Percentiles rank a stretch among this genome's conserved stretches.
Evolutionary conservation across 2,329 filamentous ascomycete species (phyloP).

Genomic region (Sporothrix phasma): DNA sequence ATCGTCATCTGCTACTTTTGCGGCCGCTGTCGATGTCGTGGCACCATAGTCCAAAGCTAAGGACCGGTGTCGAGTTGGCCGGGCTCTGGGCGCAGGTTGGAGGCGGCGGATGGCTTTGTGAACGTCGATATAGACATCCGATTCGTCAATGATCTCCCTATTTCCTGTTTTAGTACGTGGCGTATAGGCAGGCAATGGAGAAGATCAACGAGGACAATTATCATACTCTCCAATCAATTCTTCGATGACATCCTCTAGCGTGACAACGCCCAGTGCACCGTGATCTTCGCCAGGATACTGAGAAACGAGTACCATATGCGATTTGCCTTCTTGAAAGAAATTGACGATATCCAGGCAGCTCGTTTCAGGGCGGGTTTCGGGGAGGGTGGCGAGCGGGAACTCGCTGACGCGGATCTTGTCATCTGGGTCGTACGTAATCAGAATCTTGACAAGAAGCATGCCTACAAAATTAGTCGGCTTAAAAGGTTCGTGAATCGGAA

Average conservation of each 20-base stretch:
- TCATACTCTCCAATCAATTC: constrained; percentile 92
- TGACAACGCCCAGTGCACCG: constrained; percentile 87
- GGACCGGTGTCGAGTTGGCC: constrained; percentile 37
- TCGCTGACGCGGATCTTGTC: constrained; percentile 79
- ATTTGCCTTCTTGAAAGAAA: constrained; percentile 99
- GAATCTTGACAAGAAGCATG: constrained; percentile 96
- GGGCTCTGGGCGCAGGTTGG: constrained; percentile 70
- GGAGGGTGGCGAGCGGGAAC: constrained; percentile 85
- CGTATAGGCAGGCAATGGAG: background rate
- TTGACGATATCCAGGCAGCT: constrained; percentile 98
- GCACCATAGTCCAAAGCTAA: constrained; percentile 18
- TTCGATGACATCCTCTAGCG: constrained; percentile 95
- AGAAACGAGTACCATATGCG: constrained; percentile 95
- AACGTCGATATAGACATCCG: constrained; percentile 94
- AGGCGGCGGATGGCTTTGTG: constrained; percentile 94
- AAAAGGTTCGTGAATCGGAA: constrained; percentile 83
- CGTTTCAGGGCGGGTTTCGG: constrained; percentile 88
- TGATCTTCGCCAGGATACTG: constrained; percentile 81
- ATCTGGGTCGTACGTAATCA: constrained; percentile 97
- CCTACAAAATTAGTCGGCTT: constrained; percentile 84
- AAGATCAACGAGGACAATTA: background rate
- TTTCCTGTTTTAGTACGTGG: background rate
- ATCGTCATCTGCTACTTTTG: constrained; percentile 23
- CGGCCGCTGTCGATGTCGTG: constrained; percentile 18
- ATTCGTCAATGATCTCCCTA: constrained; percentile 97